phyloP scores from a whole-genome alignment of 176 grass and related monocot species.

The Poa pratensis region DNA sequence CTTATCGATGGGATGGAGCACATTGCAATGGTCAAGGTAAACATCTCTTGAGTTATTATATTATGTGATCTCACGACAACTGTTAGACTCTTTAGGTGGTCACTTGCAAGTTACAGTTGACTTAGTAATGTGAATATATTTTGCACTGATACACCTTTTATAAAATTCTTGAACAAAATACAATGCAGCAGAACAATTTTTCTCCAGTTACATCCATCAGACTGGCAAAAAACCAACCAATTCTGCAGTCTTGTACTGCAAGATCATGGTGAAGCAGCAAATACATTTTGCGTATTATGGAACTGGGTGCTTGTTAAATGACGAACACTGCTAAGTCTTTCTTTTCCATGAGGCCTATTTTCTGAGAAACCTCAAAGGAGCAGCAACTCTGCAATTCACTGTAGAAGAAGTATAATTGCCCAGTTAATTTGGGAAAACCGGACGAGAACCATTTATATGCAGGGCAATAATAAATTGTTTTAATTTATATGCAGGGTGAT shows the following conservation, averaged over 20 bases:
- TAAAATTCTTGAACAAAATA: conserved; percentile 16
- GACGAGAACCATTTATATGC: background rate
- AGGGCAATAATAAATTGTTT: conserved; percentile 7
- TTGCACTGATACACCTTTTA: background rate
- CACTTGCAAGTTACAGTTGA: conserved; percentile 16
- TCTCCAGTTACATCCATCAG: conserved; percentile 23
- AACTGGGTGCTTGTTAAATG: conserved; percentile 28
- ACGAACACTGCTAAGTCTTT: background rate
- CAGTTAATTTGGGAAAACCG: conserved; percentile 6
- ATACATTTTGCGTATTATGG: background rate
- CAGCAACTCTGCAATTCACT: conserved; percentile 9
- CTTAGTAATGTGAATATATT: conserved; percentile 2
- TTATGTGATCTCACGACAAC: background rate
- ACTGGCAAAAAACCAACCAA: conserved; percentile 12
- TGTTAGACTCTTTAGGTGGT: conserved; percentile 22
- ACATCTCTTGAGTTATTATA: conserved; percentile 10
- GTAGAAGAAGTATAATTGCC: conserved; percentile 25
- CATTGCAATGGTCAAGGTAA: conserved; percentile 99
- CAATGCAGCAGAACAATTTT: background rate
- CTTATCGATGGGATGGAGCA: conserved; percentile 97
- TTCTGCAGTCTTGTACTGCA: background rate
- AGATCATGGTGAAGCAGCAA: background rate
- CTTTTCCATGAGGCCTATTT: conserved; percentile 6
- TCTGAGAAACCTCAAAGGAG: background rate
- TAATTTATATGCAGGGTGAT: conserved; percentile 69